Evolutionary conservation across 805 yeast genomes (phyloP), one percentile per base, ranked within the genome.

Genomic region (Metschnikowia vanudenii): DNA sequence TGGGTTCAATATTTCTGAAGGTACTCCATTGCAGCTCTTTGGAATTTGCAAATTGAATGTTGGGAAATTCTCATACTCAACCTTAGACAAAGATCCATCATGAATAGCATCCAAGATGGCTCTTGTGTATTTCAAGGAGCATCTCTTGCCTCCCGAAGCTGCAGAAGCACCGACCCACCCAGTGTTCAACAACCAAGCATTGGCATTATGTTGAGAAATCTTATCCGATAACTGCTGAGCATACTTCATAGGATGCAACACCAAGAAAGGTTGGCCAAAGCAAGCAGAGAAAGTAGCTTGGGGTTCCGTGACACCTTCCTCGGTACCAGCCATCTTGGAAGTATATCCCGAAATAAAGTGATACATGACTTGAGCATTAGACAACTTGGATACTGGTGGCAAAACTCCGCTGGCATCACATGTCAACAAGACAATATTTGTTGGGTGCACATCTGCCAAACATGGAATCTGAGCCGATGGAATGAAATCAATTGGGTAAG

Each of bases 251-350:
- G 99, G 99, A 73, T 92, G 99, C 69, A 92, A 78, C 30, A 92
- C 97, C 73, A 92, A 78, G 86, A 92, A 92, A 55, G 99, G 99
- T 78, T 92, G 98, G 65, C 98, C 99, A 69, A 91, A 92, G 78
- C 99, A 92, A 45, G 99, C 96, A 52, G 96, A 88, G 82, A 92
- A 92, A 16, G 97, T 89, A 47, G 97, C 96, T 71, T 88, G 90
- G 52, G 99, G 98, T 75, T 92, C 97, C 53, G 97, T 91, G 56
- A 92, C 88, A 72, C 99, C 99, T 69, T 88, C 95, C 75, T 92
- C 99, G 44, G 99, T 92, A 69, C 98, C 98, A 52, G 99, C 97
- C 96, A 92, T 92, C 82, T 94, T 92, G 46, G 98, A 92, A 52
- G 99, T 92, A 81, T 92, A 92, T 63, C 99, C 99, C 54, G 96